Evolutionary conservation across 2,329 filamentous ascomycete genomes (phyloP).

Genomic region (Pseudogymnoascus sp.): DNA sequence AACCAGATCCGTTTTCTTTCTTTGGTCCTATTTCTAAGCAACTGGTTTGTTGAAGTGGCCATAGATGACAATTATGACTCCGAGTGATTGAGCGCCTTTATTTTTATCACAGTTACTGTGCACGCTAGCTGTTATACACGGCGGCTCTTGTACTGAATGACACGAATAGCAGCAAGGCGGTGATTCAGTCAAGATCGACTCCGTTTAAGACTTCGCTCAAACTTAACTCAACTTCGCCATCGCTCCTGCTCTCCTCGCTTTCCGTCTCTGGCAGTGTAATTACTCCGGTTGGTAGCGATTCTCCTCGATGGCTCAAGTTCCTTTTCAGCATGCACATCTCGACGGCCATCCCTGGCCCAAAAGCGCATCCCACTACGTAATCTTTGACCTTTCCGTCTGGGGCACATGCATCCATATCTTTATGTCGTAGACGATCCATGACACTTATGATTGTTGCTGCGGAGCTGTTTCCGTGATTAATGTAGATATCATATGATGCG

Average conservation of each 20-base stretch:
- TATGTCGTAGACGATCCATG: conserved; percentile 52
- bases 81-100: background rate
- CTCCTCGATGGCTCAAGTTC: conserved; percentile 27
- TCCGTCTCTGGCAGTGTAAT: conserved; percentile 29
- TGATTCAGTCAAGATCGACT: conserved; percentile 28
- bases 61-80: background rate
- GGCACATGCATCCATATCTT: conserved; percentile 54
- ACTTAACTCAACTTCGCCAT: conserved; percentile 24
- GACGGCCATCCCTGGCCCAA: conserved; percentile 62
- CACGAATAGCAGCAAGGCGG: background rate
- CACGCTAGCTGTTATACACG: background rate
- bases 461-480: conserved; percentile 61
- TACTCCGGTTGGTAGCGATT: conserved; percentile 22
- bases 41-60: background rate
- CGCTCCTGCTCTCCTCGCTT: conserved; percentile 26
- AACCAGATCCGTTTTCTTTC: background rate
- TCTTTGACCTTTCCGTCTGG: conserved; percentile 47
- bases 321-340: conserved; percentile 61
- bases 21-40: background rate
- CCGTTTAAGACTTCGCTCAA: conserved; percentile 28
- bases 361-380: conserved; percentile 61
- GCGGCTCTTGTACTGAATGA: no score
- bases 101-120: background rate
- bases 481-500: conserved; percentile 64
- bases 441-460: conserved; percentile 66